Conservation (phyloP, 768 basidiomycete genomes). For the Suillus tomentosus region DNA sequence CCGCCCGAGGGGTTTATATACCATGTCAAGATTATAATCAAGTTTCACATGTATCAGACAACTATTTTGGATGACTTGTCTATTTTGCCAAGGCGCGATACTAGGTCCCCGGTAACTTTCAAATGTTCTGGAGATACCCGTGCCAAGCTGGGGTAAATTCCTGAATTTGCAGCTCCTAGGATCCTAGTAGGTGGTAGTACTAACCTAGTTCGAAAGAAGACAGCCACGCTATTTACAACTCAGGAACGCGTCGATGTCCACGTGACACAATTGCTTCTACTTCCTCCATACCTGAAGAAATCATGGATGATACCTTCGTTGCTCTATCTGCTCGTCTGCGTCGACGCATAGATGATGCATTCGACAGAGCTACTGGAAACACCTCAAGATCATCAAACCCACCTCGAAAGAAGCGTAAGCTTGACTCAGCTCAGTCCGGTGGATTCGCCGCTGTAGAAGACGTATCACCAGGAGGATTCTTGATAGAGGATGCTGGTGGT, state of each 20-base stretch:
- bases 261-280: not conserved
- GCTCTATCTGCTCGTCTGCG: slow-evolving; percentile 45
- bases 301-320: slow-evolving; percentile 34
- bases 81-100: not conserved
- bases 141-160: not conserved
- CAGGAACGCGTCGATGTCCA: not conserved
- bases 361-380: slow-evolving; percentile 35
- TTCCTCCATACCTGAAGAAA: not conserved
- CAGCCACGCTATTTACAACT: too few relatives aligned
- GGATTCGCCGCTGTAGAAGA: slow-evolving; percentile 20
- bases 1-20: not conserved
- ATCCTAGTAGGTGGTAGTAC: too few relatives aligned
- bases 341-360: slow-evolving; percentile 53
- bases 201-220: too few relatives aligned
- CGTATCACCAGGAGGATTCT: slow-evolving; percentile 35
- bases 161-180: not conserved
- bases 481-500: slow-evolving; percentile 34
- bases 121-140: not conserved
- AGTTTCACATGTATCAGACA: not conserved
- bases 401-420: slow-evolving; percentile 7
- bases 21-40: not conserved
- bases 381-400: slow-evolving; percentile 4
- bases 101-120: not conserved
- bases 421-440: slow-evolving; percentile 8
- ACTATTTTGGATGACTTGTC: not conserved